Base-by-base conservation (phyloP, 306 rosid species). In the Prosopis cineraria region DNA sequence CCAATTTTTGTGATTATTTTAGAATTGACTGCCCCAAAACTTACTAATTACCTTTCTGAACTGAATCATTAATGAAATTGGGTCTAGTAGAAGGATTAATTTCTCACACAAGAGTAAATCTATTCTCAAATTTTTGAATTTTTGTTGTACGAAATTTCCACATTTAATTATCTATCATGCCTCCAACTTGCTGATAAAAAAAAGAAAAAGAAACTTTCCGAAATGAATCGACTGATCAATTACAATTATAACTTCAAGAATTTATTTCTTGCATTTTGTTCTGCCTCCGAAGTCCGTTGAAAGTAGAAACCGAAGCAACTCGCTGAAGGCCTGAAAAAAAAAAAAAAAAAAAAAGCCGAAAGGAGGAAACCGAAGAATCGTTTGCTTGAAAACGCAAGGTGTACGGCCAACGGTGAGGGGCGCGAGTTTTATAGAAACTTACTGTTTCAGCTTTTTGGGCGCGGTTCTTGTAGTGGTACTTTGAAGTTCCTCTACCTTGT, bases 401-500 rank as follows among this genome's bases (percentile, higher is more conserved):
- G 45, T 43, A 36, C 55, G 73, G 65, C 43, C 68, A 36, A 74
- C 43, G 31, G 66, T 52, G 20, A 34, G 83, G 36, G 68, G 59
- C 64, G 56, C 73, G 65, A 37, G 40, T 33, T 63, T 31, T 7
- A 17, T 13, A 7, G 3, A 24, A 76, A 29, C 62, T 30, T 22
- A 29, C 3, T 0, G 1, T 10, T 25, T 8, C 58, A 2, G 33
- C 58, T 31, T 20, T n/a, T 22, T 31, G 22, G 40, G 17, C 19
- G 78, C 60, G 74, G 68, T 17, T 41, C 68, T 22, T 41, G 64
- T 53, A 40, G 25, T 64, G 27, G 14, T 41, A 30, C 50, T 4
- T 1, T 64, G 75, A 65, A 65, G 76, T 81, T 47, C 31, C 43
- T 29, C 52, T 56, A 27, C 65, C 53, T 75, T 62, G 76, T 73